Percentiles rank a stretch among this genome's conserved stretches.
phyloP scores from a whole-genome alignment of 257 asterid species.

The Scutellaria baicalensis region DNA sequence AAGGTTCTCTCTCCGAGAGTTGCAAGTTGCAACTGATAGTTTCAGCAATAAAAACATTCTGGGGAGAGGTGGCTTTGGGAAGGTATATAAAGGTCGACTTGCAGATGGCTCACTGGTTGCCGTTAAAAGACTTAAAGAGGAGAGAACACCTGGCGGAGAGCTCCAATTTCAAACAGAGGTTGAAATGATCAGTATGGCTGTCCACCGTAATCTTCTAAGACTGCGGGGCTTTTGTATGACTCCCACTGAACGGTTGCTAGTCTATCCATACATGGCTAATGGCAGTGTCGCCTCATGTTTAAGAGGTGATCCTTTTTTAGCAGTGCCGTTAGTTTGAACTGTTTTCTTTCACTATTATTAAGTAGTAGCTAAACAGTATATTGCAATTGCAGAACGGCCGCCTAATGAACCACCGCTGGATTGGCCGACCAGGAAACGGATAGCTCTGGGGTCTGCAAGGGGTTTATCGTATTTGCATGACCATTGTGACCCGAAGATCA shows the following conservation, averaged over 20 bases:
- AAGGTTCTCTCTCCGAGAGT: constrained; percentile 45
- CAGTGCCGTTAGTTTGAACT: not conserved
- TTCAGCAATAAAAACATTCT: constrained; percentile 45
- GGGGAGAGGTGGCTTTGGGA: constrained; percentile 51
- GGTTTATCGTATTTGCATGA: constrained; percentile 51
- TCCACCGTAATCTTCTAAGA: constrained; percentile 52
- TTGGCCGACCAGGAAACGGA: constrained; percentile 47
- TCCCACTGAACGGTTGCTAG: constrained; percentile 50
- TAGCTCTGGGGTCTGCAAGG: constrained; percentile 52
- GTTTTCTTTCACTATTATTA: not conserved
- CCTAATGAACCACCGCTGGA: constrained; percentile 44
- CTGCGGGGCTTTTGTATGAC: constrained; percentile 56
- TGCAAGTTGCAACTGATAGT: constrained; percentile 51
- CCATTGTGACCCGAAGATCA: constrained; percentile 49
- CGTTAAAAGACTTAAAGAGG: constrained; percentile 48
- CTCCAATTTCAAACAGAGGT: constrained; percentile 50
- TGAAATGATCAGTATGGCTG: constrained; percentile 54
- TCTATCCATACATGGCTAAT: constrained; percentile 56
- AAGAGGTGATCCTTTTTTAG: constrained; percentile 28
- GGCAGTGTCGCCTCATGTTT: constrained; percentile 57
- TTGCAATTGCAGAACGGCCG: constrained; percentile 36
- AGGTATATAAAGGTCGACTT: constrained; percentile 46
- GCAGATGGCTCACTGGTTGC: constrained; percentile 47
- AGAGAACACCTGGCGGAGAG: constrained; percentile 53
- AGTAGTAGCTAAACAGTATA: not conserved